Conservation (phyloP, 108 stramenopile genomes). For the Nitzschia inconspicua region DNA sequence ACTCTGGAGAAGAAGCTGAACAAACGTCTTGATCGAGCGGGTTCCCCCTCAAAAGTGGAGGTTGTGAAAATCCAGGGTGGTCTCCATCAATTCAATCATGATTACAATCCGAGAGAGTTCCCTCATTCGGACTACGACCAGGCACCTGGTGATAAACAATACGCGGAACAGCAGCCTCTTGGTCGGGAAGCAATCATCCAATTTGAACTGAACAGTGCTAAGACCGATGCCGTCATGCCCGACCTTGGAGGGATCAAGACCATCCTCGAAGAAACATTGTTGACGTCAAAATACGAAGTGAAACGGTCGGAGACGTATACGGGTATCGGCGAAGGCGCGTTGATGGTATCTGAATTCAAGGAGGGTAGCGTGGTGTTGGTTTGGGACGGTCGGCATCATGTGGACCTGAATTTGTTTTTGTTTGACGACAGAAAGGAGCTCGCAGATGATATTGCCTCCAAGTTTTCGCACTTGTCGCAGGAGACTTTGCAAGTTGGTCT, state of each 20-base stretch:
- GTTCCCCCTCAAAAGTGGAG: constrained; percentile 1
- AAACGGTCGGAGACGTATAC: background rate
- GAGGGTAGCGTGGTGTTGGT: constrained; percentile 21
- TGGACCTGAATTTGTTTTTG: constrained; percentile 33
- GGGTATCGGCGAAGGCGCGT: constrained; percentile 24
- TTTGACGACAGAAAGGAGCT: constrained; percentile 4
- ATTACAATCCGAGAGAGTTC: constrained; percentile 3
- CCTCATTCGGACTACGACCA: constrained; percentile 5
- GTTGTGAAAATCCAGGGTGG: constrained; percentile 17
- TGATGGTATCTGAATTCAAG: constrained; percentile 1
- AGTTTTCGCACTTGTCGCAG: background rate
- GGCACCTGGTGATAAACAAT: constrained; percentile 49
- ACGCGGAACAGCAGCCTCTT: constrained; percentile 54
- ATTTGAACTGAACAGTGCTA: constrained; percentile 16
- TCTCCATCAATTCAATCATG: constrained; percentile 13
- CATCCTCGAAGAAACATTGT: background rate
- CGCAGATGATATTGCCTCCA: background rate
- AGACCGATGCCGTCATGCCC: background rate
- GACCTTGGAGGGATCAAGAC: background rate
- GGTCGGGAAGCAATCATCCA: constrained; percentile 65
- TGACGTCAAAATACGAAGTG: background rate
- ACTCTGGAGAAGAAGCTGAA: constrained; percentile 6
- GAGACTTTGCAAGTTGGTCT: constrained; percentile 13
- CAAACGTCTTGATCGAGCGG: background rate
- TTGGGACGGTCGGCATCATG: constrained; percentile 32